Conservation (phyloP, 1,284 basidiomycete species). For the Ustanciosporium gigantosporum region DNA sequence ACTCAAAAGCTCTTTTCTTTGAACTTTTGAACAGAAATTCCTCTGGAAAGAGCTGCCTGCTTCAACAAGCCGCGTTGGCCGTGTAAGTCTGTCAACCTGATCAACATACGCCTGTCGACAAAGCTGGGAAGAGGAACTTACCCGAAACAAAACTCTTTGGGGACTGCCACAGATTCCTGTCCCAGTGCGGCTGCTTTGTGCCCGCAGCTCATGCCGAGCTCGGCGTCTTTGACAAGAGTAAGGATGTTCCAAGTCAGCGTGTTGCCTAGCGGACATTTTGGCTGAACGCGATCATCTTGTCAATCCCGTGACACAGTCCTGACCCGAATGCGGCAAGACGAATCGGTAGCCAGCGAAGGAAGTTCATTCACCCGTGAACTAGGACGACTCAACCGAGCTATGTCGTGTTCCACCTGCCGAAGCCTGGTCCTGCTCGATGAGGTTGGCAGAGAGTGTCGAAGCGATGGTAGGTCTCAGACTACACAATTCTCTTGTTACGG, state of each 20-base stretch:
- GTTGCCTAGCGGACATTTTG: too few species aligned
- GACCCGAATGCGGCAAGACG: slow-evolving; percentile 39
- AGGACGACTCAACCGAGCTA: slow-evolving; percentile 21
- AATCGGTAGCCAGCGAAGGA: slow-evolving; percentile 31
- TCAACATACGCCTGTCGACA: too few species aligned
- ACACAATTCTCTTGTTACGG: neutral
- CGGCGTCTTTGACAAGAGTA: slow-evolving; percentile 35
- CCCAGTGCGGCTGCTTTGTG: slow-evolving; percentile 35
- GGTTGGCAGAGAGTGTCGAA: slow-evolving; percentile 32
- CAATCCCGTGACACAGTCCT: slow-evolving; percentile 9
- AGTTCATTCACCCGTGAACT: slow-evolving; percentile 39
- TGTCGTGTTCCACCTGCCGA: slow-evolving; percentile 18
- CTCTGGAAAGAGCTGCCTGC: slow-evolving; percentile 38
- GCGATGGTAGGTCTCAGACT: slow-evolving; percentile 15
- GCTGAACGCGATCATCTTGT: neutral
- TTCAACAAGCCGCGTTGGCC: slow-evolving; percentile 31
- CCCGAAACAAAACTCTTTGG: too few species aligned
- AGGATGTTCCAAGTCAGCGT: too few species aligned
- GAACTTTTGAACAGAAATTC: slow-evolving; percentile 12
- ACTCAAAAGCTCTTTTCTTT: neutral
- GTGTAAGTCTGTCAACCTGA: slow-evolving; percentile 13
- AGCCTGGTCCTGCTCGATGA: slow-evolving; percentile 40
- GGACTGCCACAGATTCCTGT: slow-evolving; percentile 8
- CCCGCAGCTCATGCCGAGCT: slow-evolving; percentile 26
- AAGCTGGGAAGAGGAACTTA: too few species aligned